Conservation (phyloP, 805 yeast genomes). For the Candida vaughaniae region DNA sequence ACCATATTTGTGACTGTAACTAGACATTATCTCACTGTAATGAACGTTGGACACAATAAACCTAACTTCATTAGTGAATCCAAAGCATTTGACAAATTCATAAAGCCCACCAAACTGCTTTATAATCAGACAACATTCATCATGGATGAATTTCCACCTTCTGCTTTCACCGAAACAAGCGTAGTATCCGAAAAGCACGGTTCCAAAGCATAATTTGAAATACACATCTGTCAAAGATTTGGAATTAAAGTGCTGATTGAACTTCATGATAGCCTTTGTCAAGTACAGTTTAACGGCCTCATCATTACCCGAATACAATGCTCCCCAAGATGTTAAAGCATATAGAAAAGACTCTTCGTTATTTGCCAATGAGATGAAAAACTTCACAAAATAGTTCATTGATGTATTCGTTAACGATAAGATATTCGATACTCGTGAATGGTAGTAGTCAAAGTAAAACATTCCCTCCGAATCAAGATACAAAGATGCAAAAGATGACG, state of each 20-base stretch:
- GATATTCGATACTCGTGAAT: slow-evolving; percentile 16
- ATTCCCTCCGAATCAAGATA: slow-evolving; percentile 17
- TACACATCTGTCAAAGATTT: slow-evolving; percentile 1
- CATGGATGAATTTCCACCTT: slow-evolving; percentile 14
- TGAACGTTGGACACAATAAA: slow-evolving; percentile 21
- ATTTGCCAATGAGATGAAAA: slow-evolving; percentile 19
- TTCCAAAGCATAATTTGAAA: slow-evolving; percentile 9
- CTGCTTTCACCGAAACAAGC: slow-evolving; percentile 21
- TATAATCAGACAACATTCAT: slow-evolving; percentile 3
- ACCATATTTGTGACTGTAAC: slow-evolving; percentile 16
- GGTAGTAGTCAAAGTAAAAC: slow-evolving; percentile 18
- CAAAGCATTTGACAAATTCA: slow-evolving; percentile 13
- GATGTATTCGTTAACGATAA: slow-evolving; percentile 18
- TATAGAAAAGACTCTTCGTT: slow-evolving; percentile 21
- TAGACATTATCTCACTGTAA: slow-evolving; percentile 21
- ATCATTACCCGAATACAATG: slow-evolving; percentile 15
- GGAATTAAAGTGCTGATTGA: slow-evolving; percentile 7
- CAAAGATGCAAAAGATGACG: slow-evolving; percentile 6
- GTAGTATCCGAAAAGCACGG: slow-evolving; percentile 7
- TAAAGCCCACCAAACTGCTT: slow-evolving; percentile 17
- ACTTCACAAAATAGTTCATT: slow-evolving; percentile 24
- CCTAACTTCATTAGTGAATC: slow-evolving; percentile 19
- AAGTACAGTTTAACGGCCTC: slow-evolving; percentile 10
- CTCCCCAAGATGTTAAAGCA: slow-evolving; percentile 31
- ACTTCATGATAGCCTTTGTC: slow-evolving; percentile 7